Conservation (phyloP, 352 stramenopile species). For the Halophytophthora batemanensis region DNA sequence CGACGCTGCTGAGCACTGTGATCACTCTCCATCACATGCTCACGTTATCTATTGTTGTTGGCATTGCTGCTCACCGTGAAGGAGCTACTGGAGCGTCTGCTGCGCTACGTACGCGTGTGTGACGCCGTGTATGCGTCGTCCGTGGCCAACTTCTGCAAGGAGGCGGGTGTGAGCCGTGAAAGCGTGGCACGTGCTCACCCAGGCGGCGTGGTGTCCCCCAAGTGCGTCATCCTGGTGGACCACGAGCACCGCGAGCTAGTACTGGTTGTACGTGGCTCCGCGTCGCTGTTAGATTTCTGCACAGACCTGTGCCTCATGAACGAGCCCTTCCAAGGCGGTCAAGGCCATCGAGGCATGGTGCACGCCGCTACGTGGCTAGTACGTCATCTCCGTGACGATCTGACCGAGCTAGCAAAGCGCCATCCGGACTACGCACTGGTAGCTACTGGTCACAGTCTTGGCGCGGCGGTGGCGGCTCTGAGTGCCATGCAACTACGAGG, state of each 20-base stretch:
- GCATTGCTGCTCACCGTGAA: not conserved
- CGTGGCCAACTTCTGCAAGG: conserved; percentile 43
- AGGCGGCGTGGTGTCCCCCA: conserved; percentile 77
- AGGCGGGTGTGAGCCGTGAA: conserved; percentile 38
- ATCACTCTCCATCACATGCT: not conserved
- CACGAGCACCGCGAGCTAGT: conserved; percentile 57
- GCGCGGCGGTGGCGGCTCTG: conserved; percentile 64
- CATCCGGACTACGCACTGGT: conserved; percentile 59
- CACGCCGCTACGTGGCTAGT: conserved; percentile 73
- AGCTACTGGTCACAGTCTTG: conserved; percentile 70
- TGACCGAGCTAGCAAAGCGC: conserved; percentile 32
- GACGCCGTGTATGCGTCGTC: conserved; percentile 72
- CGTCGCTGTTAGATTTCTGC: conserved; percentile 79
- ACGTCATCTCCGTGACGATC: conserved; percentile 44
- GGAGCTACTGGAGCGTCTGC: conserved; percentile 24
- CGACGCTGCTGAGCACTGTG: conserved; percentile 9
- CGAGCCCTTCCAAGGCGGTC: conserved; percentile 60
- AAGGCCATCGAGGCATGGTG: conserved; percentile 82
- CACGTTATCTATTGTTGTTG: not conserved
- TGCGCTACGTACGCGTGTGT: conserved; percentile 59
- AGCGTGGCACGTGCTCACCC: conserved; percentile 46
- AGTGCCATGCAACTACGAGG: conserved; percentile 47
- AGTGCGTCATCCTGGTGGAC: conserved; percentile 62
- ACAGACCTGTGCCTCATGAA: conserved; percentile 79
- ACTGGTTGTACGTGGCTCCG: conserved; percentile 60